Evolutionary conservation across 495 filamentous ascomycete species (phyloP), one percentile per base, ranked within the genome.

Genomic region (Oleoguttula mirabilis): DNA sequence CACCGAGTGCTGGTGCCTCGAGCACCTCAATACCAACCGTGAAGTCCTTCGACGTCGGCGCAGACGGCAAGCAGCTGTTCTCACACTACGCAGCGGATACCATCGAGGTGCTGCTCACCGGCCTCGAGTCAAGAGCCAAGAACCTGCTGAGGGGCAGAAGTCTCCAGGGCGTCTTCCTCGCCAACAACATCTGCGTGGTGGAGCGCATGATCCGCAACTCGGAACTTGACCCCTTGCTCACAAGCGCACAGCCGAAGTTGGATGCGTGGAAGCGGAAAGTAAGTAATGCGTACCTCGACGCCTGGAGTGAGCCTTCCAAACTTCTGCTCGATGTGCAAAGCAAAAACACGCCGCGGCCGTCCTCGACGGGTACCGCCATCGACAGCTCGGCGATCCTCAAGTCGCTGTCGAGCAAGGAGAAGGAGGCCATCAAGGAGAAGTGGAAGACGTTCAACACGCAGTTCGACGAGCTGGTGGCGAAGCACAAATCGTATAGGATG

Each of bases 401-500:
- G 58, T 71, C 72, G 4, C 66, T 98, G 7, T 76, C 70, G 36
- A 83, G 77, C 54, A 92, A 90, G 57, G 90, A 96, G 51, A 90
- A 86, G 56, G 90, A 96, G 55, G 80, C 76, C 10, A 88, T 95
- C 61, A 99, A 96, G 62, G 81, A 86, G 56, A 96, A 95, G 60
- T 96, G 94, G 62, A 77, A 78, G 51, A 72, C 76, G 19, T 99
- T 99, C 68, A 99, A 99, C 58, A 62, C 71, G 6, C 78, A 67
- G 49, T 96, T 99, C 54, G 92, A 99, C 35, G 86, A 93, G 7
- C 68, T 94, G 59, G 75, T 93, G 6, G 50, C 70, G 23, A 76
- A 73, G 43, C 92, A 96, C 61, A 90, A 87, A 50, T 76, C 69
- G 48, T 88, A 88, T 76, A 62, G 62, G 32, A 66, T 72, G 62